Evolutionary conservation across 192 early-diverging fungal species (phyloP).

Genomic region (Coemansia sp.): DNA sequence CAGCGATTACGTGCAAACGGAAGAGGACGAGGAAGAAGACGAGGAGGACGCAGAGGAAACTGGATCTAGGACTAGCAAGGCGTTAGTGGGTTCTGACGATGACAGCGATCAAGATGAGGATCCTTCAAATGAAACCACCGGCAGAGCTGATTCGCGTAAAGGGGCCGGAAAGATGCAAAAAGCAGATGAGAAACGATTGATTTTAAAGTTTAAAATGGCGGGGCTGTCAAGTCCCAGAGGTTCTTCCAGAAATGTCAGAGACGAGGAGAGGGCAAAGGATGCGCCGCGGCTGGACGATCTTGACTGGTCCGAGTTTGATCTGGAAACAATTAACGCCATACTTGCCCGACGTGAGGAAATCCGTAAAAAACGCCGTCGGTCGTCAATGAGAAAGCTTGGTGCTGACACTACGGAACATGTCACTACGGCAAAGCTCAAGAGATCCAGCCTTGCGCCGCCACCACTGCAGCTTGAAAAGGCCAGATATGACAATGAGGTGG

Average conservation of each 20-base stretch:
- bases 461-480: constrained; percentile 25
- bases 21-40: constrained; percentile 12
- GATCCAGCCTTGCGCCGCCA: constrained; percentile 46
- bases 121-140: background rate
- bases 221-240: background rate
- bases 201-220: constrained; percentile 38
- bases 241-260: background rate
- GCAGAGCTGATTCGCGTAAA: constrained; percentile 1
- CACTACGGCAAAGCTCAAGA: constrained; percentile 40
- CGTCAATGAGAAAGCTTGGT: background rate
- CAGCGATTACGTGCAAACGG: constrained; percentile 32
- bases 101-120: background rate
- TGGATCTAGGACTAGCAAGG: background rate
- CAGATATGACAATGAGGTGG: background rate
- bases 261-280: background rate
- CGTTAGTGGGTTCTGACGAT: background rate
- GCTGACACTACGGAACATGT: constrained; percentile 1
- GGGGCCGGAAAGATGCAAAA: background rate
- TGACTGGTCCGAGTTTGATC: constrained; percentile 55
- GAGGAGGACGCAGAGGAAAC: constrained; percentile 9
- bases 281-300: constrained; percentile 34
- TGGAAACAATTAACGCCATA: constrained; percentile 44
- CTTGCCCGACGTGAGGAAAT: constrained; percentile 44
- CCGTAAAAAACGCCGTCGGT: constrained; percentile 15
- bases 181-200: constrained; percentile 33